phyloP scores from a whole-genome alignment of 164 flowering plant species.

The Annona cherimola region DNA sequence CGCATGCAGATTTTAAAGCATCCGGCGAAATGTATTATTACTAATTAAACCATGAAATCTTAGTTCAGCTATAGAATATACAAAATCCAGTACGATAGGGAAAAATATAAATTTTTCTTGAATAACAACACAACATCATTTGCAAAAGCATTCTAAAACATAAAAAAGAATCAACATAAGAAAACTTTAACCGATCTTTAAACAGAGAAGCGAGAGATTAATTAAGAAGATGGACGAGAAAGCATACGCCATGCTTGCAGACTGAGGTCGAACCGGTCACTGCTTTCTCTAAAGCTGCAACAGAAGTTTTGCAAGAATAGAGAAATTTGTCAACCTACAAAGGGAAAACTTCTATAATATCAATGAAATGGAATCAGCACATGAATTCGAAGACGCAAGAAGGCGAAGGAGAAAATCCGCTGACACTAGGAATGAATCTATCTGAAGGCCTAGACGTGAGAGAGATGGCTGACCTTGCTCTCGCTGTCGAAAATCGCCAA shows the following conservation, averaged over 20 bases:
- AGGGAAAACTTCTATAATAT: neutral
- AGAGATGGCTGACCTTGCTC: neutral
- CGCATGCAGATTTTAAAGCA: too few species aligned
- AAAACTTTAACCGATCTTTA: neutral
- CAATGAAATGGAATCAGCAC: neutral
- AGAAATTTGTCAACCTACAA: neutral
- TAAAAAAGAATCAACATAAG: neutral
- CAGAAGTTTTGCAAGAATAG: neutral
- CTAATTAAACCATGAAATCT: too few species aligned
- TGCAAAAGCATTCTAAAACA: neutral
- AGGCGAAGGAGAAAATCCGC: neutral
- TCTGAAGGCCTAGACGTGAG: neutral
- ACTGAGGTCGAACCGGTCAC: neutral
- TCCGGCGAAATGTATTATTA: too few species aligned
- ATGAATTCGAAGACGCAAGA: neutral
- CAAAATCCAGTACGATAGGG: neutral
- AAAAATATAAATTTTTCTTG: too few species aligned
- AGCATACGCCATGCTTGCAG: neutral
- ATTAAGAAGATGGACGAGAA: neutral
- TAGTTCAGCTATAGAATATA: too few species aligned
- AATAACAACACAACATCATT: neutral
- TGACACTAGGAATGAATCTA: neutral
- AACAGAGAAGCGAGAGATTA: too few species aligned
- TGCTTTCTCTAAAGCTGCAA: neutral
- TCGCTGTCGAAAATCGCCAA: neutral